Evolutionary conservation across 495 filamentous ascomycete genomes (phyloP).

Genomic region (Parathielavia appendiculata): DNA sequence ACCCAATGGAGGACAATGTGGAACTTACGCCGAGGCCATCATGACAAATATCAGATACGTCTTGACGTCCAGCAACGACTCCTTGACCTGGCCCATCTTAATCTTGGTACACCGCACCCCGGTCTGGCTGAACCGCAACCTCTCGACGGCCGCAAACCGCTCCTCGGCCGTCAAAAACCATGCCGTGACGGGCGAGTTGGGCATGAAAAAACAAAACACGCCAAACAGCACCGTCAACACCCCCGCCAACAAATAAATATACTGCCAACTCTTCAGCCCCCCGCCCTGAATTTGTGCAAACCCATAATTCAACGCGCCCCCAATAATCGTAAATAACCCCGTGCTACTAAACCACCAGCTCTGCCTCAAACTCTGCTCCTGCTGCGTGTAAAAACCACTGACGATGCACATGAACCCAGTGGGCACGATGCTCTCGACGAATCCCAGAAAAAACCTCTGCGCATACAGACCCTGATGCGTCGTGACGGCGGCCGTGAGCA

Average conservation of each 20-base stretch:
- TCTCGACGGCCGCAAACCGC: conserved; percentile 60
- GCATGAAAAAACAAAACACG: conserved; percentile 52
- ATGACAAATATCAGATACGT: conserved; percentile 46
- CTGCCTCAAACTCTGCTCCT: conserved; percentile 47
- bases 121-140: conserved; percentile 56
- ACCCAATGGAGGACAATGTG: neutral
- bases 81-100: conserved; percentile 21
- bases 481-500: conserved; percentile 62
- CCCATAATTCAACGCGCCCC: conserved; percentile 52
- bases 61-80: conserved; percentile 63
- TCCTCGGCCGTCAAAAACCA: conserved; percentile 66
- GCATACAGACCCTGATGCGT: conserved; percentile 55
- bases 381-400: conserved; percentile 53
- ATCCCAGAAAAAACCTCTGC: conserved; percentile 65
- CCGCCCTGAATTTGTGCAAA: conserved; percentile 58
- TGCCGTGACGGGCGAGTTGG: conserved; percentile 71
- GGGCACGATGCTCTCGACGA: conserved; percentile 49
- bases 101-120: conserved; percentile 62
- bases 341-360: conserved; percentile 37
- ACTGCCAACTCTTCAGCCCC: conserved; percentile 47
- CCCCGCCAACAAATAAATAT: conserved; percentile 77
- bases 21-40: conserved; percentile 47
- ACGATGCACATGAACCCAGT: conserved; percentile 48
- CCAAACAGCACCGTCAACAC: conserved; percentile 45
- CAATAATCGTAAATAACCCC: conserved; percentile 47